A percentile compares a stretch with the other conserved stretches of the same genome.
Conservation (phyloP, 108 stramenopile species). For the Parmales sp. region DNA sequence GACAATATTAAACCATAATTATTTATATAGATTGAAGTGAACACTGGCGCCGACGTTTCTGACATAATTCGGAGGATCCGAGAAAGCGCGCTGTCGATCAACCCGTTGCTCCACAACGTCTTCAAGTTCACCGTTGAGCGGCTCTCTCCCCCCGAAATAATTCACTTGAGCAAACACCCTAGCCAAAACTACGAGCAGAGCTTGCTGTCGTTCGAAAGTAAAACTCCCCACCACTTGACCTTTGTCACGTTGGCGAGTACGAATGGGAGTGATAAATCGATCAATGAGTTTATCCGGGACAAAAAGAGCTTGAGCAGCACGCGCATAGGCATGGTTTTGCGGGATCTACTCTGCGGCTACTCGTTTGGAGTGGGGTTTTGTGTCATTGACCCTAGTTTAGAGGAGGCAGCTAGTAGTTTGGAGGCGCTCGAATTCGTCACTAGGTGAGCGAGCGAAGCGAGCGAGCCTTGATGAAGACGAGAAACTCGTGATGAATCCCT, state of each 20-base stretch:
- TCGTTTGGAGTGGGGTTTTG: no score
- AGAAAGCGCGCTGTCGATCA: neutral
- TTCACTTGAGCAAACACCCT: neutral
- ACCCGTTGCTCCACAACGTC: neutral
- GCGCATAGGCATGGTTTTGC: no score
- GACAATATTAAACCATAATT: neutral
- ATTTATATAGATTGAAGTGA: neutral
- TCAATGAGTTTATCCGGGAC: no score
- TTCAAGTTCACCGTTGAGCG: neutral
- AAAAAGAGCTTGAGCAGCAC: no score
- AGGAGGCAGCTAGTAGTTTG: no score
- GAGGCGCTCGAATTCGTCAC: no score
- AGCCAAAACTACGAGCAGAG: neutral
- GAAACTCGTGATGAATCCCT: no score
- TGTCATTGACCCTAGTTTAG: no score
- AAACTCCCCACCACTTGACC: neutral
- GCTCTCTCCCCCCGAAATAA: neutral
- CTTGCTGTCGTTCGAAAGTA: neutral
- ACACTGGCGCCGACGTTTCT: neutral
- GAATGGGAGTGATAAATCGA: no score
- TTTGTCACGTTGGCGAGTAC: neutral
- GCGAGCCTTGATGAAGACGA: no score
- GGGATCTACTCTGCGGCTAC: no score
- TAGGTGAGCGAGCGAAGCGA: no score
- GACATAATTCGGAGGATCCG: neutral